A percentile compares a stretch with the other conserved stretches of the same genome.
Evolutionary conservation across 371 early-diverging fungal genomes (phyloP).

Genomic region (Gilbertella persicaria): DNA sequence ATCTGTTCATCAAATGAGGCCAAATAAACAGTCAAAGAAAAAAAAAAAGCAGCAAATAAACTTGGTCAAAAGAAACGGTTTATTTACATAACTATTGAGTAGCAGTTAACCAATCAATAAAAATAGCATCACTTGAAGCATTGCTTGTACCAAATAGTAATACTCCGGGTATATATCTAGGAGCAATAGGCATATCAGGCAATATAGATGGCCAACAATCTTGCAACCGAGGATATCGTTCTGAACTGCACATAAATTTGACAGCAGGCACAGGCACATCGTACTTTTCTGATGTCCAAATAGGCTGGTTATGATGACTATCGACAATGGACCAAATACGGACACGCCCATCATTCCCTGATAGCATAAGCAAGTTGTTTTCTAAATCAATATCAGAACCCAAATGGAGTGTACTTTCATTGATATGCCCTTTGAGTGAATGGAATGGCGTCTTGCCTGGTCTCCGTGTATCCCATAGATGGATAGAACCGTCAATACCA

Average conservation of each 20-base stretch:
- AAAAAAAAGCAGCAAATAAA: no score
- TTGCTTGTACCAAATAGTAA: conserved; percentile 6
- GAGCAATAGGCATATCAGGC: not conserved
- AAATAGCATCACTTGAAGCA: not conserved
- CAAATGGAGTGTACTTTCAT: conserved; percentile 13
- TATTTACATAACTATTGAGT: conserved; percentile 1
- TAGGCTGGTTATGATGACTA: conserved; percentile 12
- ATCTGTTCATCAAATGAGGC: no score
- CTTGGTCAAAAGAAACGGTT: no score
- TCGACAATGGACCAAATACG: conserved; percentile 34
- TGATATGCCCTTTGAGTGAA: conserved; percentile 24
- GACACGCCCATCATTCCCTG: conserved; percentile 24
- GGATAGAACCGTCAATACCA: conserved; percentile 23
- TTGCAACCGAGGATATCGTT: conserved; percentile 7
- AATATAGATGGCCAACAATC: conserved; percentile 14
- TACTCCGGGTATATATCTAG: conserved; percentile 8
- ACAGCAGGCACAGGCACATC: conserved; percentile 19
- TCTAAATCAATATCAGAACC: conserved; percentile 26
- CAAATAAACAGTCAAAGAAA: no score
- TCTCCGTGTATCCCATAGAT: conserved; percentile 30
- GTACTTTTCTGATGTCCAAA: conserved; percentile 26
- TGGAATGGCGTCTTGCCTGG: conserved; percentile 15
- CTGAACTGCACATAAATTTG: conserved; percentile 9
- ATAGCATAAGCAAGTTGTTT: conserved; percentile 15
- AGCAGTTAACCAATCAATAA: conserved; percentile 18